Conservation (phyloP, 2,329 filamentous ascomycete genomes). For the Venturia oleaginea region DNA sequence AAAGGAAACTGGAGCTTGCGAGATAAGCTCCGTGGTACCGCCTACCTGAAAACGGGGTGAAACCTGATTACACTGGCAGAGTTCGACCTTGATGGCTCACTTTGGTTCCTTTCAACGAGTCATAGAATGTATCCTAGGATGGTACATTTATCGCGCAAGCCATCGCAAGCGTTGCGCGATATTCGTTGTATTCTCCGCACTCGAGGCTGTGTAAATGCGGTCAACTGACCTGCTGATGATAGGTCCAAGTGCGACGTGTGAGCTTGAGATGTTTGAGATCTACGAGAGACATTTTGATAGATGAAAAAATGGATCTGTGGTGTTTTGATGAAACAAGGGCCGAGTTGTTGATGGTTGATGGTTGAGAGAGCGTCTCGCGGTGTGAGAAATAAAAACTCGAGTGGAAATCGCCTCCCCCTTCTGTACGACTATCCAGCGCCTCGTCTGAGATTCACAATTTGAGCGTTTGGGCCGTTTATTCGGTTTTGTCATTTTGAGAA, state of each 20-base stretch:
- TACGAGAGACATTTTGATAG: background rate
- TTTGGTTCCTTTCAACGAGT: background rate
- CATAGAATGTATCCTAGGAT: background rate
- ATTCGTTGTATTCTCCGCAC: background rate
- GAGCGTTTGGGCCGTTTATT: background rate
- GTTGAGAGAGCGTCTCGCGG: background rate
- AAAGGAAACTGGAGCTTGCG: background rate
- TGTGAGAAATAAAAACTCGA: background rate
- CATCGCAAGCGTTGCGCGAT: slow-evolving; percentile 5
- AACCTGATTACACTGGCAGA: background rate
- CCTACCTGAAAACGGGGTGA: background rate
- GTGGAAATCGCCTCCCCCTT: background rate
- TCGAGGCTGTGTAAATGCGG: background rate
- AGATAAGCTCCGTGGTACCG: background rate
- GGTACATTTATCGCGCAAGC: slow-evolving; percentile 1
- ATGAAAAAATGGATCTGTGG: background rate
- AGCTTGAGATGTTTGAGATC: background rate
- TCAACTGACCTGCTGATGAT: background rate
- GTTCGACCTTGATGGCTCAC: background rate
- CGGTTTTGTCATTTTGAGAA: background rate
- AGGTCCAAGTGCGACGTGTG: background rate
- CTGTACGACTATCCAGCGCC: background rate
- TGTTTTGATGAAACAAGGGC: background rate
- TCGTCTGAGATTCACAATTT: background rate
- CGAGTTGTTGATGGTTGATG: background rate